phyloP scores from a whole-genome alignment of 1,284 basidiomycete genomes.

The Trametes polyzona region DNA sequence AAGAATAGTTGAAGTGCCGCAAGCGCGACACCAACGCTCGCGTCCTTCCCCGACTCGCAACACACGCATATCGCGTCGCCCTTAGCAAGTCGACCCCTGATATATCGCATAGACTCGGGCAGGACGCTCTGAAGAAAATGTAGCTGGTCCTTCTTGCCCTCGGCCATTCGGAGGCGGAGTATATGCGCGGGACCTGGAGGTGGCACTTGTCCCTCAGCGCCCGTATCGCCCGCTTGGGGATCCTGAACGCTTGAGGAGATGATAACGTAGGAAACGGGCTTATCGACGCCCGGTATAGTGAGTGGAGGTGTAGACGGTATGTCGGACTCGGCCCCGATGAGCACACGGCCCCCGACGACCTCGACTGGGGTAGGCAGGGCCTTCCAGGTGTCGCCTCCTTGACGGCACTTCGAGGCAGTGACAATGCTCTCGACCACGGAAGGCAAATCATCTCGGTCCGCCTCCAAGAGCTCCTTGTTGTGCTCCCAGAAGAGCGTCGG shows the following conservation, averaged over 20 bases:
- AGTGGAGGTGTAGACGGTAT: conserved; percentile 27
- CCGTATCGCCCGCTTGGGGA: not conserved
- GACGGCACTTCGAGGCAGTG: not conserved
- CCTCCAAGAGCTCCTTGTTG: conserved; percentile 50
- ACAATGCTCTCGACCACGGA: conserved; percentile 52
- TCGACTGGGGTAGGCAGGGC: conserved; percentile 30
- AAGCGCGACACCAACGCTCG: conserved; percentile 65
- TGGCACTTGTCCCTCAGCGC: too few species aligned
- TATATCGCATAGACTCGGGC: conserved; percentile 54
- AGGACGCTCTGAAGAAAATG: conserved; percentile 54
- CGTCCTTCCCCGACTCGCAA: conserved; percentile 61
- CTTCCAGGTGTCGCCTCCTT: conserved; percentile 19
- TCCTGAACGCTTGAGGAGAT: conserved; percentile 17
- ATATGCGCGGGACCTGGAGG: conserved; percentile 8
- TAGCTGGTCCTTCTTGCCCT: conserved; percentile 58
- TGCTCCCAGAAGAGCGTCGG: conserved; percentile 77
- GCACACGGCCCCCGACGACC: conserved; percentile 29
- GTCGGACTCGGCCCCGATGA: conserved; percentile 30
- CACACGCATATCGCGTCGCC: conserved; percentile 52
- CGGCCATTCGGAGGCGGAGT: conserved; percentile 39
- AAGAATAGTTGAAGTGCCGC: conserved; percentile 64
- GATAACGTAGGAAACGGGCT: conserved; percentile 26
- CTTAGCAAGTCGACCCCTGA: conserved; percentile 42
- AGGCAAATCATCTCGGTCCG: conserved; percentile 51
- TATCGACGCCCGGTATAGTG: conserved; percentile 5